Evolutionary conservation across 202 grass and related monocot species (phyloP), one percentile per base, ranked within the genome.

Genomic region (Schoenoplectus tabernaemontani): DNA sequence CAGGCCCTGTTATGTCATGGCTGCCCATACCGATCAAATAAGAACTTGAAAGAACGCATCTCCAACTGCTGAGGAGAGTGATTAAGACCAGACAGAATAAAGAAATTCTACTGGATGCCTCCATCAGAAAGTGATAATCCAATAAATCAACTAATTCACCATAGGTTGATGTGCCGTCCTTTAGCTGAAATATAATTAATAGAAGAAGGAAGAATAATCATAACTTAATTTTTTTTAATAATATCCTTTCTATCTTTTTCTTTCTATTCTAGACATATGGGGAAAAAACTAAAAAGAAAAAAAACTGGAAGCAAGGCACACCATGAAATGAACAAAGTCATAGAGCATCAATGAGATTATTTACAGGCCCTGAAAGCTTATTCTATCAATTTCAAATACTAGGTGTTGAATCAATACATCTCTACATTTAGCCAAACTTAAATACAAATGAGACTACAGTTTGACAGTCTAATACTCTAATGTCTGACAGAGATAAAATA

Each of bases 1-100:
- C 96, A 38, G 96, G 96, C 10, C 95, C 95, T 2, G 95, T 95
- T 87, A 98, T 98, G 83, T 98, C 95, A 20, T 92, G 93, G 85
- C 89, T 95, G 53, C 96, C 91, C 87, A 95, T 86, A 37, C 96
- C 90, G 2, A 98, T 81, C 83, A 95, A 72, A 83, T 95, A 95
- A 19, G 91, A 72, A 47, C 60, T 77, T 68, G 71, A 64, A 64
- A 17, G 59, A 43, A 75, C 70, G 54, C 70, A 75, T 75, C 70
- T 75, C 70, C 71, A 85, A 62, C 83, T 91, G 24, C 88, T 84
- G 82, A 92, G 75, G 64, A 86, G 22, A n/a, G 91, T 57, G 50
- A 87, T 44, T 72, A 95, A 68, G 30, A 92, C 65, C 57, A 98
- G 71, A 65, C 63, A 92, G 84, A 86, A 37, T 82, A 90, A 89